A percentile compares a stretch with the other conserved stretches of the same genome.
phyloP scores from a whole-genome alignment of 2,329 filamentous ascomycete genomes.

The Capronia coronata region DNA sequence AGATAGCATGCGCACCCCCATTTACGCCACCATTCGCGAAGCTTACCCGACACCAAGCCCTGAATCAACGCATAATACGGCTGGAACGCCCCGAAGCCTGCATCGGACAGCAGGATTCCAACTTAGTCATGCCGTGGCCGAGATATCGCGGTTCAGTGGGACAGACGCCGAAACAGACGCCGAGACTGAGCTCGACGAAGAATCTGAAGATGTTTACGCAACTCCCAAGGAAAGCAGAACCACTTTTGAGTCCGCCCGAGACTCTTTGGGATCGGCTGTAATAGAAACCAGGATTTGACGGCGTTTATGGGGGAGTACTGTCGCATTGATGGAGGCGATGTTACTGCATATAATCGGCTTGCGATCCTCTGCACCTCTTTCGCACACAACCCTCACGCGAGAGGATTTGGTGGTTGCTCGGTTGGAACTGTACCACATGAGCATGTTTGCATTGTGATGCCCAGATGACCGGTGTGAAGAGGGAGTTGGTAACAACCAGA shows the following conservation, averaged over 20 bases:
- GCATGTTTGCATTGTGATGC: too few species aligned
- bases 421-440: too few species aligned
- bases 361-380: not conserved
- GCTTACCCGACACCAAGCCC: conserved; percentile 25
- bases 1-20: conserved; percentile 22
- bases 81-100: conserved; percentile 11
- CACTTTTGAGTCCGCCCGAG: conserved; percentile 25
- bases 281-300: not conserved
- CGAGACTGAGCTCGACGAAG: conserved; percentile 22
- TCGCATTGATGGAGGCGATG: not conserved
- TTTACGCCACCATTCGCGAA: conserved; percentile 25
- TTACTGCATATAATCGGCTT: not conserved
- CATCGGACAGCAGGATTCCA: conserved; percentile 20
- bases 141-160: conserved; percentile 27
- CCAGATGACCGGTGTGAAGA: too few species aligned
- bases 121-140: conserved; percentile 12
- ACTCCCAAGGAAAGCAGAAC: conserved; percentile 23
- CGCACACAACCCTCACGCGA: not conserved
- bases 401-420: too few species aligned
- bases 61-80: conserved; percentile 13
- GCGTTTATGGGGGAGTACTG: not conserved
- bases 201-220: conserved; percentile 26
- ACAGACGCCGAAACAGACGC: conserved; percentile 24
- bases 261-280: conserved; percentile 2
- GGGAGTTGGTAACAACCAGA: too few species aligned